Conservation (phyloP, 768 basidiomycete species). For the Cystofilobasidium ferigula region DNA sequence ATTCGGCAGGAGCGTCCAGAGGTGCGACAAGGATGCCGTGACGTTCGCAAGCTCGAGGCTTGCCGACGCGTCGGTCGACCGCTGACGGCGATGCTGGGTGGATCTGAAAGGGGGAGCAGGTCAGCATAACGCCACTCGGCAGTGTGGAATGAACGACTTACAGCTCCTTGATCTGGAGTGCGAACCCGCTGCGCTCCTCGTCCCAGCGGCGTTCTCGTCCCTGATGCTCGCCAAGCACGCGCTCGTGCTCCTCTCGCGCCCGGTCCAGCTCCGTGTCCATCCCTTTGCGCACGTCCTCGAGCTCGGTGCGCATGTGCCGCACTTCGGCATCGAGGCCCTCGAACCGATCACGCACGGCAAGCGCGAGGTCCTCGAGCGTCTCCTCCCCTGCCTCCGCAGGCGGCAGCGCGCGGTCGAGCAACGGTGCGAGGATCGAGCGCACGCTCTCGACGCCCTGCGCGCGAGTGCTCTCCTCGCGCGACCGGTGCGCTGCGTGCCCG, state of each 20-base stretch:
- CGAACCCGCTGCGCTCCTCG: constrained; percentile 10
- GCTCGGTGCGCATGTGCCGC: constrained; percentile 29
- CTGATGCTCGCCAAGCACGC: constrained; percentile 19
- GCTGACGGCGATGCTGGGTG: neutral
- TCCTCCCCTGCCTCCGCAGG: constrained; percentile 15
- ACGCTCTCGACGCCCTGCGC: constrained; percentile 9
- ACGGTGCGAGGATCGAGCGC: constrained; percentile 11
- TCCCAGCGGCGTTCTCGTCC: constrained; percentile 22
- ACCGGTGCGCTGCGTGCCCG: neutral
- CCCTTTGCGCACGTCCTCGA: constrained; percentile 37
- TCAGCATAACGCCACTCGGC: neutral
- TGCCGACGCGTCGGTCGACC: neutral
- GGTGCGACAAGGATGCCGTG: constrained; percentile 53
- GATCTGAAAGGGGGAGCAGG: neutral
- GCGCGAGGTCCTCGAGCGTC: constrained; percentile 20
- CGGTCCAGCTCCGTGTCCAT: constrained; percentile 35
- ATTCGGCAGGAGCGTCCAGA: constrained; percentile 61
- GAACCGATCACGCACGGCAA: constrained; percentile 17
- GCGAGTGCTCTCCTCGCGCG: neutral
- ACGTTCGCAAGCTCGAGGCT: constrained; percentile 47
- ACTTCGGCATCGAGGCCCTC: constrained; percentile 13
- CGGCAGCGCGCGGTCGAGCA: constrained; percentile 9
- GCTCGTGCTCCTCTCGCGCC: constrained; percentile 33
- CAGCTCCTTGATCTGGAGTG: constrained; percentile 6
- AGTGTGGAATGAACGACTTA: neutral